phyloP scores from a whole-genome alignment of 1,284 basidiomycete genomes.

The Pseudozyma tsukubaensis region DNA sequence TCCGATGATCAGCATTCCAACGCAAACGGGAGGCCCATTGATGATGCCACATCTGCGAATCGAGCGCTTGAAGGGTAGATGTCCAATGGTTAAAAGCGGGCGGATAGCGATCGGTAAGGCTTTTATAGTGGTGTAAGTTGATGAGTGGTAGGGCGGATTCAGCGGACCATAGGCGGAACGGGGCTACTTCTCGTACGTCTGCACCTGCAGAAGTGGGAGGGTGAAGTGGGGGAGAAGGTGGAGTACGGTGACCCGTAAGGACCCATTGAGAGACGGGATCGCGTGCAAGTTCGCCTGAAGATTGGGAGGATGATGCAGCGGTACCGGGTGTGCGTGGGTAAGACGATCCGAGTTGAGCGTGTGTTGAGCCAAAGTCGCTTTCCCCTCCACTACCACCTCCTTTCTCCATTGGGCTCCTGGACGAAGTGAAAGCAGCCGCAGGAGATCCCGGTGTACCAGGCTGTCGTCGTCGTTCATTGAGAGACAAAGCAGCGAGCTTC shows the following conservation, averaged over 20 bases:
- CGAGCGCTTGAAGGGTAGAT: neutral
- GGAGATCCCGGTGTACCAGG: neutral
- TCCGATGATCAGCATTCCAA: slow-evolving; percentile 11
- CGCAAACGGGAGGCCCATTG: neutral
- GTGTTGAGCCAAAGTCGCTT: no score
- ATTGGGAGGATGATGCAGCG: no score
- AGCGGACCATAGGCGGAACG: slow-evolving; percentile 17
- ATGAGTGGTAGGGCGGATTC: neutral
- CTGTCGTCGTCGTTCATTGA: neutral
- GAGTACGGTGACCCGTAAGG: no score
- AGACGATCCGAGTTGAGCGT: no score
- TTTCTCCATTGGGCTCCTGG: no score
- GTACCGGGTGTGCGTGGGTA: no score
- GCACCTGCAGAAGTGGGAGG: neutral
- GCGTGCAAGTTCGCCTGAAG: neutral
- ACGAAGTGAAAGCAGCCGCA: neutral
- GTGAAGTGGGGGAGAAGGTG: neutral
- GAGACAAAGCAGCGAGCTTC: neutral
- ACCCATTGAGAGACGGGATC: neutral
- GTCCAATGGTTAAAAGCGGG: neutral
- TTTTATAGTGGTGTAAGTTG: slow-evolving; percentile 1
- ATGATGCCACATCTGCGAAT: neutral
- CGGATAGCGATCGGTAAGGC: neutral
- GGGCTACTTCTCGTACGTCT: neutral
- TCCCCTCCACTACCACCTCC: no score